Base-by-base conservation (phyloP, 257 asterid species). In the Solanum appendiculatum region DNA sequence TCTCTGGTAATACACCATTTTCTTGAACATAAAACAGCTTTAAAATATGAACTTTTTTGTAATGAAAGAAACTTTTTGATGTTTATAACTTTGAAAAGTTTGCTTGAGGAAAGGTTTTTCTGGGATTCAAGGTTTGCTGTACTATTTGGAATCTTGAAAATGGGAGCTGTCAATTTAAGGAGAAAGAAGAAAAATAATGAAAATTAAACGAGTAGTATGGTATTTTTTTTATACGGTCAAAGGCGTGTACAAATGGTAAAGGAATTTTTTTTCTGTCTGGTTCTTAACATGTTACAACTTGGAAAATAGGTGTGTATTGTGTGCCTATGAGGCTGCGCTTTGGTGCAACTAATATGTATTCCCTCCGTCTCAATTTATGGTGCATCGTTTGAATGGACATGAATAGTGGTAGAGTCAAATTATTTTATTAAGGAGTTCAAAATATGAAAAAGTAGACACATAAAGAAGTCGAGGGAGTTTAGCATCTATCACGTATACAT, bases 141-240 rank as follows among this genome's bases (percentile, higher is more conserved):
- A 58, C 12, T 91, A 91, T 44, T 88, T 92, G 91, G 87, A 68
- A 84, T 68, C 18, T 83, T 83, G 20, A 63, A 13, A 51, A 72
- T 36, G 16, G 5, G 40, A 83, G 70, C 70, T 77, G 84, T 42
- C 84, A 77, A 42, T 7, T 23, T 5, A 39, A 75, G 29, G 21
- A 6, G 25, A 42, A 1, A 14, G 4, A 40, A 40, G 21, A 40
- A n/a, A 25, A 51, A 18, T 51, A 51, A 18, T 51, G 15, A 48
- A 48, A 48, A 48, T 14, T 48, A 48, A 48, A 48, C 56, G 7
- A 48, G 56, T 48, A 48, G 7, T 18, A 51, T 18, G n/a, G 23
- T 74, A 37, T 9, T 73, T 21, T 21, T 73, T 37, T 42, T 75
- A 6, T 3, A 78, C 3, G 15, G 84, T 80, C 84, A 80, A 80